Evolutionary conservation across 148 eudicot species (phyloP), one percentile per base, ranked within the genome.

Genomic region (Rheum nobile): DNA sequence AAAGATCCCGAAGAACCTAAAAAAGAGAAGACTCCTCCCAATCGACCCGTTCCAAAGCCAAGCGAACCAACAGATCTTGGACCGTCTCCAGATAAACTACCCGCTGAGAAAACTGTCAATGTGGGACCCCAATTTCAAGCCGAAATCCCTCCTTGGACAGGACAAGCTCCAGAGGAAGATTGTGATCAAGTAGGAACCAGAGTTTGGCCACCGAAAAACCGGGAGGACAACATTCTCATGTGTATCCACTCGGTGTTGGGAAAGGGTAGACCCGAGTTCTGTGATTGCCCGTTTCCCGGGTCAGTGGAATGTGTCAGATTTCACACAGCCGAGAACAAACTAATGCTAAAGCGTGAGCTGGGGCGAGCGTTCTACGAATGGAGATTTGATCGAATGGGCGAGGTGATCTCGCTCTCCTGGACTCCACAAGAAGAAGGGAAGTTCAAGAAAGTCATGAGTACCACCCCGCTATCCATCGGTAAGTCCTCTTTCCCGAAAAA

Each of bases 381-480:
- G 98, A 80, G 79, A 43, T 94, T 94, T 43, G 76, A 91, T 61
- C 81, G 74, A 14, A 94, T 94, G 96, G 98, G 98, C 0, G 98
- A 91, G 82, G 91, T 88, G 78, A 85, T 90, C 50, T 87, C 98
- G 1, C 96, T 91, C 68, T 88, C 93, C 6, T 94, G 98, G 98
- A 85, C 88, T 46, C 41, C 38, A 1, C 82, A 82, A 70, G 98
- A 94, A 72, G 91, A 94, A 76, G 82, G 79, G 73, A 87, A 74
- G 75, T 94, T 89, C 82, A 88, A 88, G 78, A 77, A 78, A 10
- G 65, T 86, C 61, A 73, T 85, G 46, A 85, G 71, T 55, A 75
- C 74, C 16, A 69, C 77, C 12, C 50, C 76, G 17, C 71, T 75
- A 2, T 61, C 71, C 59, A 67, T 77, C 22, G 83, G 86, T 34